phyloP scores from a whole-genome alignment of 495 filamentous ascomycete genomes.

The Xylona heveae region DNA sequence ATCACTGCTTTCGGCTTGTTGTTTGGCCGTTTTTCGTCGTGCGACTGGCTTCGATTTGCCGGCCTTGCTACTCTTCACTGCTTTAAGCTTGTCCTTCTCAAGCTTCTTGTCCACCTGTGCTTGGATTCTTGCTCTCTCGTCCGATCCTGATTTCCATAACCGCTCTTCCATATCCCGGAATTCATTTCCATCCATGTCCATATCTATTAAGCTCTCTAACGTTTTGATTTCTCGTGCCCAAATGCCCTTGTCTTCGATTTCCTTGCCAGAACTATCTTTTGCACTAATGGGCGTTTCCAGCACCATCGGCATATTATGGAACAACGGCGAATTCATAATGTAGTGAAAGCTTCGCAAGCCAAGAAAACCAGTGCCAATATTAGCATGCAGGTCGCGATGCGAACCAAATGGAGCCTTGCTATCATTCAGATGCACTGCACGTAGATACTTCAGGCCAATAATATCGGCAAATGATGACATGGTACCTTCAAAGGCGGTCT shows the following conservation, averaged over 20 bases:
- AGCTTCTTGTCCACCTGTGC: slow-evolving; percentile 55
- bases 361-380: slow-evolving; percentile 84
- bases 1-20: no score
- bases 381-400: slow-evolving; percentile 71
- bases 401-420: slow-evolving; percentile 68
- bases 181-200: slow-evolving; percentile 45
- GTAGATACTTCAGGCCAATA: slow-evolving; percentile 59
- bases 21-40: no score
- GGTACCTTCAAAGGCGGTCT: slow-evolving; percentile 48
- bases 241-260: slow-evolving; percentile 45
- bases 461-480: slow-evolving; percentile 56
- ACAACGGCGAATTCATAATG: slow-evolving; percentile 61
- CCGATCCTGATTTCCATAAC: slow-evolving; percentile 42
- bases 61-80: no score
- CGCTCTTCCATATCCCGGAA: slow-evolving; percentile 41
- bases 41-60: no score
- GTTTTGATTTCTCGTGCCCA: slow-evolving; percentile 82
- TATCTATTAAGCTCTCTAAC: slow-evolving; percentile 69
- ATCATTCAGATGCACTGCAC: slow-evolving; percentile 82
- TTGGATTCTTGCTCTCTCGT: slow-evolving; percentile 51
- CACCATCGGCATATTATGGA: slow-evolving; percentile 72
- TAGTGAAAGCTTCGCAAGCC: slow-evolving; percentile 80
- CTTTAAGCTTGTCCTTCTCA: no score
- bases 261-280: slow-evolving; percentile 27
- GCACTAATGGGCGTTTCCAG: slow-evolving; percentile 84